Evolutionary conservation across 2,329 filamentous ascomycete genomes (phyloP).

Genomic region (Periconia sp.): DNA sequence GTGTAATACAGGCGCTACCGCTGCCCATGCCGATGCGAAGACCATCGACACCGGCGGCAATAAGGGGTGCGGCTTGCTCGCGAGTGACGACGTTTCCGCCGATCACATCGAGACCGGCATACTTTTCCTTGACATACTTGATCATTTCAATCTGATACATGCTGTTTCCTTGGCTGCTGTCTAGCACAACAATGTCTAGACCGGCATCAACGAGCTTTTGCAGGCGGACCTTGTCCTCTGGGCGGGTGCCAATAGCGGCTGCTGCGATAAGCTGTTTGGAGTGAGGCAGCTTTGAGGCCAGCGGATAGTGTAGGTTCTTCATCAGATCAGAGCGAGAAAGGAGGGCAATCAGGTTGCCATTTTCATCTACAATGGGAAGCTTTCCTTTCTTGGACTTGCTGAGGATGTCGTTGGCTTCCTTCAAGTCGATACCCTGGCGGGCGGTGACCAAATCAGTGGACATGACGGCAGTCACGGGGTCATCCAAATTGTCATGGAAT

Average conservation of each 20-base stretch:
- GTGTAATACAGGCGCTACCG: conserved; percentile 96
- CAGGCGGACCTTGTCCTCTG: conserved; percentile 87
- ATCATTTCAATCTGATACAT: conserved; percentile 99
- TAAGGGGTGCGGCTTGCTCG: conserved; percentile 90
- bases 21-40: conserved; percentile 99
- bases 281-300: conserved; percentile 93
- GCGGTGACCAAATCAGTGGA: conserved; percentile 93
- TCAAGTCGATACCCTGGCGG: conserved; percentile 77
- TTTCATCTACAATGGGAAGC: conserved; percentile 85
- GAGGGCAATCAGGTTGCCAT: conserved; percentile 71
- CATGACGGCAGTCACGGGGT: conserved; percentile 89
- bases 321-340: conserved; percentile 79
- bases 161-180: conserved; percentile 97
- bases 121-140: conserved; percentile 89
- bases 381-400: conserved; percentile 98
- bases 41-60: conserved; percentile 93
- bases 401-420: conserved; percentile 91
- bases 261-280: conserved; percentile 98
- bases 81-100: conserved; percentile 98
- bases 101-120: conserved; percentile 88
- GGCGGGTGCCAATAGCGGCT: conserved; percentile 92
- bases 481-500: conserved; percentile 79
- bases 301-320: conserved; percentile 97
- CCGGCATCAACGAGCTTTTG: conserved; percentile 91
- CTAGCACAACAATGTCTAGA: conserved; percentile 91